Base-by-base conservation (phyloP, 768 basidiomycete genomes). In the Trametes meyenii region DNA sequence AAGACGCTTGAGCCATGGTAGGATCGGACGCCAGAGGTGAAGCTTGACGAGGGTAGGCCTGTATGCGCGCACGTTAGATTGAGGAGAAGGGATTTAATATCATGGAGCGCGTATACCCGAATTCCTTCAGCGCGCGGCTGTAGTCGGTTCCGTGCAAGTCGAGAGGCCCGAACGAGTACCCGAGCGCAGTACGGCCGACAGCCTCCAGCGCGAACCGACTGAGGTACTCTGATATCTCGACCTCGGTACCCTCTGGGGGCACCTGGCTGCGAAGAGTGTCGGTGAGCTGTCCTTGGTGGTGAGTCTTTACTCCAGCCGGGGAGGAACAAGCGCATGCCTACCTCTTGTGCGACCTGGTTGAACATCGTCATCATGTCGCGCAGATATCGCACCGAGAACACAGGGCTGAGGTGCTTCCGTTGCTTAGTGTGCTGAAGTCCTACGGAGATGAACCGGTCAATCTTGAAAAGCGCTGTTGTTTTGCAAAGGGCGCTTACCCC, bases 71-170 rank as follows among this genome's bases (percentile, higher is more conserved):
- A 33, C 29, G 29, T 33, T 33, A 33, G 29, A 8, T 33, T 33
- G 29, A 33, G 8, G 29, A 3, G 8, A 33, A 33, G 8, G 8
- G 29, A 8, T 33, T 33, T 8, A 33, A 3, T 33, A 33, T 33
- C n/a, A n/a, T 3, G 29, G 29, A 8, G 29, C 29, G 7, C 2
- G 55, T 52, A 1, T 17, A 61, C 60, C 60, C 60, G n/a, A 61
- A 61, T 35, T 55, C 52, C 29, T 55, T 54, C 2, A 61, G 53
- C 1, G 60, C 60, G n/a, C 52, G 60, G 23, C 60, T 61, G 26
- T 61, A 55, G 51, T 49, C 52, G 17, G 52, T 55, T 11, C 60
- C 60, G 12, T 61, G 51, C n/a, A 51, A 21, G 10, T 54, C 39
- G 24, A 61, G 45, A 17, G 60, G 46, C 7, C 60, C 60, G 38